Evolutionary conservation across 2,329 filamentous ascomycete species (phyloP), one percentile per base, ranked within the genome.

Genomic region (Alternaria sp.): DNA sequence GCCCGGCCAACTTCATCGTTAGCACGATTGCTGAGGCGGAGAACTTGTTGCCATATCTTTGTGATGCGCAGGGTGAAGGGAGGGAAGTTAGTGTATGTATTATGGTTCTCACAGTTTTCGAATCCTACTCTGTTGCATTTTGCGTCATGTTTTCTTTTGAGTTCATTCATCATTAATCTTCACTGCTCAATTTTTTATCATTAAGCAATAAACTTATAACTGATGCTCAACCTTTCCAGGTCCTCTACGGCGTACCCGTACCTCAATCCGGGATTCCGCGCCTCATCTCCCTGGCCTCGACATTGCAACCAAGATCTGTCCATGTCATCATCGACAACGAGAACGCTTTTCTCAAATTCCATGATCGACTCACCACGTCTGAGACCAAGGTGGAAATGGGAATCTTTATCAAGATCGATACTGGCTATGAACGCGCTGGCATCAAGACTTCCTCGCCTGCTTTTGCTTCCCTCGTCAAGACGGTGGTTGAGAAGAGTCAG

Each of bases 11-110:
- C 36, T 80, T 94, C 52, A 83, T 93, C 33, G 87, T 89, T 1
- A 93, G 90, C 1, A 95, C 91, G 0, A 65, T 93, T n/a, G 79
- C 85, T 2, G 91, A 94, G 76, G 87, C 88, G 1, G 90, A 94
- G 72, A 83, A 85, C 50, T 78, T 93, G 5, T 59, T 86, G 7
- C 86, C 85, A 0, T 81, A 88, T 39, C 77, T 93, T 1, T 74
- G 82, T 10, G 83, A 88, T 56, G 87, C 86, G 63, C 82, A 85
- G 68, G 66, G 72, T 0, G 73, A 79, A 41, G 85, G 84, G 3
- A 81, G 87, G 6, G 70, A 77, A 14, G 82, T 88, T 51, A 91
- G 89, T 71, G 85, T 89, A 77, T 68, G 82, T 70, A 5, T 8
- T 21, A n/a, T 14, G 14, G 24, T 23, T 26, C 5, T 31, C 9